Evolutionary conservation across 2,329 filamentous ascomycete genomes (phyloP).

Genomic region (Ophiostoma perfectum): DNA sequence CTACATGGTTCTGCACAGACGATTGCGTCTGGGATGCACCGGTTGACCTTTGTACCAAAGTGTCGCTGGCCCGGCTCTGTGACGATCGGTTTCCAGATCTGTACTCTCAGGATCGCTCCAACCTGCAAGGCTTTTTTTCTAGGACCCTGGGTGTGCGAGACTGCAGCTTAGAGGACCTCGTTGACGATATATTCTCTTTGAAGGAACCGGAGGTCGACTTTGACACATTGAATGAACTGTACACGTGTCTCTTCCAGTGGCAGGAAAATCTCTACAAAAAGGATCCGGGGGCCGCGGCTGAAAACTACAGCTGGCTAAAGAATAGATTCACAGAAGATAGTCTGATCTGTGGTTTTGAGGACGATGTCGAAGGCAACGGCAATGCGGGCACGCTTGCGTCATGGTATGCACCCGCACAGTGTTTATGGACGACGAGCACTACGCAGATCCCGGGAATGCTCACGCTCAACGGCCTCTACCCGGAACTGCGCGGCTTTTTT

Average conservation of each 20-base stretch:
- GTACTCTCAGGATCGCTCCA: background rate
- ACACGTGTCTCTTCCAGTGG: constrained; percentile 1
- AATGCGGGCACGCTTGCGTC: background rate
- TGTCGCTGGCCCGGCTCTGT: background rate
- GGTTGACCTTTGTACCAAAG: background rate
- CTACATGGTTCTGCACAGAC: background rate
- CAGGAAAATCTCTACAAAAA: background rate
- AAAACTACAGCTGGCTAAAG: background rate
- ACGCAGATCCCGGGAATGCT: constrained; percentile 9
- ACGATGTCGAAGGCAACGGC: background rate
- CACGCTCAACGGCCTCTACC: constrained; percentile 12
- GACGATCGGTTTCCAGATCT: background rate
- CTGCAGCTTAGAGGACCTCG: constrained; percentile 9
- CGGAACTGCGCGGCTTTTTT: constrained; percentile 12
- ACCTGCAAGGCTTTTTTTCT: constrained; percentile 12
- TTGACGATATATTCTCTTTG: background rate
- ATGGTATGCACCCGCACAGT: constrained; percentile 13
- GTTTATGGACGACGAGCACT: constrained; percentile 15
- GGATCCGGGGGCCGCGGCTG: background rate
- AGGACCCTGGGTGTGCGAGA: constrained; percentile 6
- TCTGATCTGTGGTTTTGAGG: background rate
- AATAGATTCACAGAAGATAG: background rate
- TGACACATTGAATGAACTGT: background rate
- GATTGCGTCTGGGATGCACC: constrained; percentile 17
- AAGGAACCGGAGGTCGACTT: background rate